Conservation (phyloP, 1,139 yeast genomes). For the Yamadazyma sp. region DNA sequence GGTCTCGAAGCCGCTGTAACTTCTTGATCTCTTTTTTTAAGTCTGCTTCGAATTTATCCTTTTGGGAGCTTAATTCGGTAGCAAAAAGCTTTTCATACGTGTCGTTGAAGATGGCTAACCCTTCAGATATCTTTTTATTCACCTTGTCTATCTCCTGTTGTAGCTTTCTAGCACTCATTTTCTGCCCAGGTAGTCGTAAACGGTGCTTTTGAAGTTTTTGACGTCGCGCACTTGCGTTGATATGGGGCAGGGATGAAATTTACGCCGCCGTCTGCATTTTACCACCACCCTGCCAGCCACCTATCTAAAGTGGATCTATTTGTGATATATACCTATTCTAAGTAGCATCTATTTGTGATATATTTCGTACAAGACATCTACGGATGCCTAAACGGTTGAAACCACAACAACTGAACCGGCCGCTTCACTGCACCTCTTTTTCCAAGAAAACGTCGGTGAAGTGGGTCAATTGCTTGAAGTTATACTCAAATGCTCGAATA, state of each 20-base stretch:
- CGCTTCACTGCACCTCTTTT: conserved; percentile 37
- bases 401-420: no score
- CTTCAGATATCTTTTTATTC: conserved; percentile 91
- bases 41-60: conserved; percentile 92
- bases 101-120: conserved; percentile 83
- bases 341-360: no score
- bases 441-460: conserved; percentile 67
- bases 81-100: conserved; percentile 83
- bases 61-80: conserved; percentile 83
- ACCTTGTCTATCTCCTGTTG: conserved; percentile 90
- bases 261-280: background rate
- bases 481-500: conserved; percentile 72
- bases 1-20: conserved; percentile 91
- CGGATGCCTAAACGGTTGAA: no score
- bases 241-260: background rate
- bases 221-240: background rate
- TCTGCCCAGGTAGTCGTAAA: background rate
- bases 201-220: background rate
- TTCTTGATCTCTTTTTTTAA: conserved; percentile 95
- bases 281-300: no score
- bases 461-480: conserved; percentile 70
- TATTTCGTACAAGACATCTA: no score
- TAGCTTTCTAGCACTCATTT: conserved; percentile 48
- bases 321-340: no score
- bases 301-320: background rate